These are phyloP conservation scores for Candida yuanshanica DNA, from an alignment of 805 yeast species.

Conservation along the genomic window DNA sequence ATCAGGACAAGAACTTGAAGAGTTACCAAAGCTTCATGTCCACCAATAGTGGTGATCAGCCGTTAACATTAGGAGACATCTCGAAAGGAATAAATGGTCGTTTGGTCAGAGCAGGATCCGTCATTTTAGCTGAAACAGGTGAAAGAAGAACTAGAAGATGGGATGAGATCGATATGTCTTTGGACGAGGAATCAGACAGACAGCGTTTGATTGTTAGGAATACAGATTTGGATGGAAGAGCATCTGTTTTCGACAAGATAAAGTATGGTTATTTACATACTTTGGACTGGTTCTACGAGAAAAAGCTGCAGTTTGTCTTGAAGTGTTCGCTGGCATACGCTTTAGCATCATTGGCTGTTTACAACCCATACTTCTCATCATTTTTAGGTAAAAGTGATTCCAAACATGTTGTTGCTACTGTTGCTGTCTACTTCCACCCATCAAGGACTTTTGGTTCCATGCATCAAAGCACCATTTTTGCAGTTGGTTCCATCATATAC, in stretches of 20 bases:
- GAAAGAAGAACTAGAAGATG: slow-evolving; percentile 23
- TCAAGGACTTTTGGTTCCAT: slow-evolving; percentile 74
- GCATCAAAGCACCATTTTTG: slow-evolving; percentile 68
- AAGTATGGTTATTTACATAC: neutral
- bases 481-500: slow-evolving; percentile 45
- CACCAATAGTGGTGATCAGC: slow-evolving; percentile 12
- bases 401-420: slow-evolving; percentile 78
- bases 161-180: slow-evolving; percentile 1
- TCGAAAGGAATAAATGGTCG: slow-evolving; percentile 12
- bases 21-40: slow-evolving; percentile 21
- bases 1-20: slow-evolving; percentile 3
- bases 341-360: slow-evolving; percentile 69
- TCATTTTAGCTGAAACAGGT: slow-evolving; percentile 42
- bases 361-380: slow-evolving; percentile 42
- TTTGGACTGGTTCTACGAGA: slow-evolving; percentile 3
- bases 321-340: slow-evolving; percentile 74
- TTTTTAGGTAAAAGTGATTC: slow-evolving; percentile 62
- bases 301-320: slow-evolving; percentile 30
- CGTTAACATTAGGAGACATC: slow-evolving; percentile 7
- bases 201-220: slow-evolving; percentile 1
- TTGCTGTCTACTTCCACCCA: slow-evolving; percentile 81
- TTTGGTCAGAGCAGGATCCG: slow-evolving; percentile 27
- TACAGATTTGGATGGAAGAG: neutral
- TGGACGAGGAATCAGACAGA: slow-evolving; percentile 12
- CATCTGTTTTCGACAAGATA: neutral